Percentiles rank a stretch among this genome's conserved stretches.
Conservation (phyloP, 2,329 filamentous ascomycete species). For the Aspergillus sp. region DNA sequence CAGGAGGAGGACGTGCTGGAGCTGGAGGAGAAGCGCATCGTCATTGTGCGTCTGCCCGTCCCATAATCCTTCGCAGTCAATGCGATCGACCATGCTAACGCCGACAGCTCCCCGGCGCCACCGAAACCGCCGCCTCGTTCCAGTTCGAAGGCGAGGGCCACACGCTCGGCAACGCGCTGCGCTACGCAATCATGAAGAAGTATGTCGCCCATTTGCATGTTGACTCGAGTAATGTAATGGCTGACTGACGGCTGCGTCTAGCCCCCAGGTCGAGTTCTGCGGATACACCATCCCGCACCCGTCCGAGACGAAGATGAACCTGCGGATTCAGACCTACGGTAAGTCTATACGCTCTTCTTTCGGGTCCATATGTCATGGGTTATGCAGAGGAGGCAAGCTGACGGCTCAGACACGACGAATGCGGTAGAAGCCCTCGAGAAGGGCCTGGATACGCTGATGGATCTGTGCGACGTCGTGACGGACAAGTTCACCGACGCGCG, state of each 20-base stretch:
- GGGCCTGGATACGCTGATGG: conserved; percentile 82
- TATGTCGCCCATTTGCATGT: conserved; percentile 45
- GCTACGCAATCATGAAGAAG: conserved; percentile 99
- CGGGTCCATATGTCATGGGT: no score
- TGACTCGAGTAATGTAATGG: no score
- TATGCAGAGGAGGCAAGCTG: background rate
- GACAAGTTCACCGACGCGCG: conserved; percentile 77
- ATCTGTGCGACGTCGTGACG: conserved; percentile 89
- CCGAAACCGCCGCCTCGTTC: conserved; percentile 85
- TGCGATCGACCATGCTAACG: background rate
- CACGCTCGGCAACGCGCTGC: conserved; percentile 88
- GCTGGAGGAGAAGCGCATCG: conserved; percentile 55
- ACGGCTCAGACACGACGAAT: conserved; percentile 66
- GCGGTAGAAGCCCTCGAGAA: conserved; percentile 87
- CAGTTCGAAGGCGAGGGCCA: conserved; percentile 93
- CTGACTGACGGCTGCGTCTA: no score
- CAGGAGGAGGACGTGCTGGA: conserved; percentile 43
- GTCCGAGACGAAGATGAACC: conserved; percentile 93
- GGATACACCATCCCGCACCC: conserved; percentile 97
- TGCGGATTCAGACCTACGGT: conserved; percentile 97
- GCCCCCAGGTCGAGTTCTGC: conserved; percentile 95
- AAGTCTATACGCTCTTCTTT: conserved; percentile 33
- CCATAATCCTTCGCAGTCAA: background rate
- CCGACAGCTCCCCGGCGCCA: conserved; percentile 74
- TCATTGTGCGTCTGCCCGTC: conserved; percentile 52